Evolutionary conservation across 2,329 filamentous ascomycete genomes (phyloP), one percentile per base, ranked within the genome.

Genomic region (Alternaria ventricosa): DNA sequence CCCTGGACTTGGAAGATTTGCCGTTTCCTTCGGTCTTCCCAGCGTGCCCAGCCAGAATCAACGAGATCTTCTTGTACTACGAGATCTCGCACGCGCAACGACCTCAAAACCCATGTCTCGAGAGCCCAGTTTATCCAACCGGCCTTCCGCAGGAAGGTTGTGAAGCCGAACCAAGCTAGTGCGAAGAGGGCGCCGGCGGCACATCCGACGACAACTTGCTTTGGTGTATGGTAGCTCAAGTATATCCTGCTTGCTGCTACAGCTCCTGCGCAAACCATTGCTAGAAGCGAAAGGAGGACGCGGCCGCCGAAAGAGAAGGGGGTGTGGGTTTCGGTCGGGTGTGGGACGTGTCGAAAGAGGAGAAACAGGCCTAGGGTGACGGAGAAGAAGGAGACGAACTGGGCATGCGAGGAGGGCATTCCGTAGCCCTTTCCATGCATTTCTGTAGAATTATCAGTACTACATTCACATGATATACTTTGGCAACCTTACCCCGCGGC

Each of bases 331-430:
- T 84, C 82, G 71, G 82, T 77, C 77, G 85, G 59, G 57, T 82
- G 76, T 5, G 81, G 80, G 15, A 73, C 70, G 80, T 97, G 94
- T 64, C 95, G 88, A 64, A 94, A 84, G 49, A 97, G 86, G 47
- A 99, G 86, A 83, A 98, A 98, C 20, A 99, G 84, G 23, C 88
- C 85, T 63, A 98, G 83, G 66, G 92, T 96, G 61, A 97, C 83
- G 61, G 93, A 91, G 87, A 97, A 98, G 84, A 93, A 99, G 60
- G 91, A 87, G 65, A 95, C 92, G 79, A 97, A 99, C 83, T 99
- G 96, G 9, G 96, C 92, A 82, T 99, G 96, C 41, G 94, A 97
- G 8, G 88, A 90, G 11, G 96, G 96, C 96, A 99, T 99, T 72
- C 96, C 96, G 78, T 99, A 99, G 68, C 96, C 96, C 80, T 97